Evolutionary conservation across 1,139 yeast species (phyloP), one percentile per base, ranked within the genome.

Genomic region (Saccharomyces hybrid): DNA sequence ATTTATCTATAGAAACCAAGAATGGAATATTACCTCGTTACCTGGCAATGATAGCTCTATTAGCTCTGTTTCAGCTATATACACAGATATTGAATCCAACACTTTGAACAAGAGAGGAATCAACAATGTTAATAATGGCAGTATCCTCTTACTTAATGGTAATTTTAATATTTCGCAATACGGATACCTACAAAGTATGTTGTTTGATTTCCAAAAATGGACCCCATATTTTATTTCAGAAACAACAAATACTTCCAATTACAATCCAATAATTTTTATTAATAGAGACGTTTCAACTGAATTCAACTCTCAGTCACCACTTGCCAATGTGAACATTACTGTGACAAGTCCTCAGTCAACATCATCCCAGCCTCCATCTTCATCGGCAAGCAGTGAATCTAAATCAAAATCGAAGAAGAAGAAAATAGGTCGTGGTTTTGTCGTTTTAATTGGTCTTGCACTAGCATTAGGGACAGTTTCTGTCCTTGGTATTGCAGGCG

Each of bases 401-500:
- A 62, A 55, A 51, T 54, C 27, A 9, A 46, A 55, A 44, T 60
- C 46, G 58, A 53, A 54, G 7, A 48, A 51, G 9, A 59, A 63
- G 42, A 63, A 70, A 61, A 64, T 76, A 62, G 66, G 70, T 60
- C 68, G 78, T 23, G 98, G 98, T 1, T 88, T 84, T 67, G 90
- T 91, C 19, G 96, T 90, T 6, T 85, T 96, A 32, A 82, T 93
- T 42, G 86, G 96, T 0, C 78, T 90, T 55, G 98, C 97, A 0
- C 80, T 93, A 65, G 91, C 98, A 0, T 70, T 93, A 46, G 96
- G 93, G 1, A 82, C 97, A 2, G 81, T 91, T 49, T 75, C 84
- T 9, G 67, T 88, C 1, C 69, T 91, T 52, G 86, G 93, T 28
- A 73, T 82, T 28, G 68, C 82, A 47, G 90, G 87, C 78, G 66